A percentile compares a stretch with the other conserved stretches of the same genome.
phyloP scores from a whole-genome alignment of 1,284 basidiomycete species.

The Rhodotorula sp. region DNA sequence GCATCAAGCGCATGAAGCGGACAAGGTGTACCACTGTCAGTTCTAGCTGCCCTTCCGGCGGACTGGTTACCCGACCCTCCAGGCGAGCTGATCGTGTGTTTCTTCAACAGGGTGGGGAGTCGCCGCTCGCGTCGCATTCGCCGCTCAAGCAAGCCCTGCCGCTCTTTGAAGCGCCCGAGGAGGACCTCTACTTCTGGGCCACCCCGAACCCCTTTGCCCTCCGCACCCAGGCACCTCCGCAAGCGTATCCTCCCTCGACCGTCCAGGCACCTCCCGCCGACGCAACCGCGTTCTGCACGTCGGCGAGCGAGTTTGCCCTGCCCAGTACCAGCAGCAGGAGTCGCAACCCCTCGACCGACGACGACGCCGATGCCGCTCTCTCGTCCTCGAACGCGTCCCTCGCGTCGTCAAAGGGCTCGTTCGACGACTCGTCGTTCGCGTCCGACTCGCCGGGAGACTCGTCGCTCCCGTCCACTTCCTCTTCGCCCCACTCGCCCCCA shows the following conservation, averaged over 20 bases:
- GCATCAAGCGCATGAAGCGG: constrained; percentile 5
- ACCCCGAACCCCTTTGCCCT: constrained; percentile 2
- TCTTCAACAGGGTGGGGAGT: neutral
- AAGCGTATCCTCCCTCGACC: neutral
- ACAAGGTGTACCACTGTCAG: neutral
- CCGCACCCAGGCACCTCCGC: neutral
- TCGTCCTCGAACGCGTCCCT: constrained; percentile 14
- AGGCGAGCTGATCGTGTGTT: neutral
- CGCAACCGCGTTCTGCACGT: constrained; percentile 6
- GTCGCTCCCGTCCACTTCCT: constrained; percentile 1
- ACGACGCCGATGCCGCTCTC: constrained; percentile 1
- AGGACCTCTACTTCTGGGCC: constrained; percentile 1
- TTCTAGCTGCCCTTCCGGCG: neutral
- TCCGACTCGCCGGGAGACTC: constrained; percentile 6
- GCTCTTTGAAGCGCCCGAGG: neutral
- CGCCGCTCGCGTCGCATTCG: neutral
- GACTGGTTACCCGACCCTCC: no score
- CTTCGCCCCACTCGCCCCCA: neutral
- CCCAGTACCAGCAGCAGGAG: neutral
- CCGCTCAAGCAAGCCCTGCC: constrained; percentile 8
- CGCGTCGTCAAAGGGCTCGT: constrained; percentile 15
- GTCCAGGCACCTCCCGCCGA: neutral
- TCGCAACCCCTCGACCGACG: constrained; percentile 12
- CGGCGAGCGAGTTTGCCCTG: constrained; percentile 23
- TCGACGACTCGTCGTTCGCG: constrained; percentile 18